phyloP scores from a whole-genome alignment of 805 yeast genomes.

The Candida suzukii region DNA sequence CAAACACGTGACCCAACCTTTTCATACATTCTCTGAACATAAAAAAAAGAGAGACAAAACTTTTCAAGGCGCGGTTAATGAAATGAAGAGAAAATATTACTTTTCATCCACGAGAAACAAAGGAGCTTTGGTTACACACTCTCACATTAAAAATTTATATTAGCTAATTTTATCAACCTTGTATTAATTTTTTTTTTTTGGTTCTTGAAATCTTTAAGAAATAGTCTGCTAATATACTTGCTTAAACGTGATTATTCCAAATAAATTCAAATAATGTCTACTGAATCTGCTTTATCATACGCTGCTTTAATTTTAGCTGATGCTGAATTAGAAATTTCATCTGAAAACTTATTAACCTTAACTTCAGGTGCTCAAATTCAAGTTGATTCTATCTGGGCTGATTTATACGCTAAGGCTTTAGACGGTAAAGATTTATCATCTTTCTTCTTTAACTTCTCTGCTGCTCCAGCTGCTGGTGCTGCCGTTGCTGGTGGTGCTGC shows the following conservation, averaged over 20 bases:
- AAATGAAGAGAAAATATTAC: too few species aligned
- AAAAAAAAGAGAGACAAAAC: too few species aligned
- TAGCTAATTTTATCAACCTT: too few species aligned
- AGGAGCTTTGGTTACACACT: too few species aligned
- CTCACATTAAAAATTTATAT: too few species aligned
- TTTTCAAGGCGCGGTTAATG: too few species aligned
- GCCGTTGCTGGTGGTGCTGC: conserved; percentile 41
- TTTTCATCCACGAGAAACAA: too few species aligned
- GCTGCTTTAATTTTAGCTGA: conserved; percentile 98
- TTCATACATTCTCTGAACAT: too few species aligned
- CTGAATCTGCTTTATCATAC: conserved; percentile 90
- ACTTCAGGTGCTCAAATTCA: conserved; percentile 72
- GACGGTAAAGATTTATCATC: conserved; percentile 71
- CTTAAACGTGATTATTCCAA: conserved; percentile 39
- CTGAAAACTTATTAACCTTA: conserved; percentile 71
- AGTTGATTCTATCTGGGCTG: conserved; percentile 76
- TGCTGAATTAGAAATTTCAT: conserved; percentile 87
- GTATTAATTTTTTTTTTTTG: too few species aligned
- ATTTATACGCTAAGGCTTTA: conserved; percentile 75
- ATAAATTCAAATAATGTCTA: conserved; percentile 48
- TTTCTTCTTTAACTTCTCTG: conserved; percentile 51
- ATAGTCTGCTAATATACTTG: conserved; percentile 33
- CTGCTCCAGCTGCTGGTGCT: conserved; percentile 44
- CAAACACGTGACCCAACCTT: too few species aligned
- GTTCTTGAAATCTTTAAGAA: conserved; percentile 16